Base-by-base conservation (phyloP, 345 rosid genomes). In the Hibiscus mutabilis region DNA sequence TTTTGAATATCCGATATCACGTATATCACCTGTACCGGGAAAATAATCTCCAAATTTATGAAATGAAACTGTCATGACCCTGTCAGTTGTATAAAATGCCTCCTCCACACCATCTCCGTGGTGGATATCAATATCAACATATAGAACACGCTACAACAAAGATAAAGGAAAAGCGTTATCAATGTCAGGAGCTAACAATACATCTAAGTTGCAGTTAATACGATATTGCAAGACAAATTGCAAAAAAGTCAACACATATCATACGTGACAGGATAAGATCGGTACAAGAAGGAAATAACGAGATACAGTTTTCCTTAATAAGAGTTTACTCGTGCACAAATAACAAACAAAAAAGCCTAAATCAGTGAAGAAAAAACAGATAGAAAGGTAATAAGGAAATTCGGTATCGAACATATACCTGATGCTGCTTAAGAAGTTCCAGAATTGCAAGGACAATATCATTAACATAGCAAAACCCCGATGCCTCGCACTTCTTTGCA, bases 71-170 rank as follows among this genome's bases (percentile, higher is more conserved):
- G 90, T 88, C 87, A 86, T 86, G 70, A 88, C 93, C 71, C 88
- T 85, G 69, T 88, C 86, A 16, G 90, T 85, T 18, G 90, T 83
- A 77, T 86, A 88, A 78, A 88, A 86, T 11, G 90, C 90, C 80
- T 86, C 90, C 73, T 88, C 90, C 56, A 86, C 88, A n/a, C 89
- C 90, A 73, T 88, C 93, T 18, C 89, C 89, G 24, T 86, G 91
- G 76, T 86, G 88, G 75, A 86, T 85, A 75, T 86, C 89, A 49
- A 85, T 88, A 75, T 88, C 93, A 12, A 88, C 91, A 73, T 88
- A 84, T 6, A 88, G 75, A 75, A 85, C 94, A 55, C 87, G 91
- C 89, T 85, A 77, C 75, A 74, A 27, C 56, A 66, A 42, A 29
- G 66, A 37, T 19, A 46, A 63, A 72, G 68, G 61, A 51, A 52